Percentiles rank a stretch among this genome's conserved stretches.
Evolutionary conservation across 768 basidiomycete genomes (phyloP).

Genomic region (Kockovaella imperatae): DNA sequence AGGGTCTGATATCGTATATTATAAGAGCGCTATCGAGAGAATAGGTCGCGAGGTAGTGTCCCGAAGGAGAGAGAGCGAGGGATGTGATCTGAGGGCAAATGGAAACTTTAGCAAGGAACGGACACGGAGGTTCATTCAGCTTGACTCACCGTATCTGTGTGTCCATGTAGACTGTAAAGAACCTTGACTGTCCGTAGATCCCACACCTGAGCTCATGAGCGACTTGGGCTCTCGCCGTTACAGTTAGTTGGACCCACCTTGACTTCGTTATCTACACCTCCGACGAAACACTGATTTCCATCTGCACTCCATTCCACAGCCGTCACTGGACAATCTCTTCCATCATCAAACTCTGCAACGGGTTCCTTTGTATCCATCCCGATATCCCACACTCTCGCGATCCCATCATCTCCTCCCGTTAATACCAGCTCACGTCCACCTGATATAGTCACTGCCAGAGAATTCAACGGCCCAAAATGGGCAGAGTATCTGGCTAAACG

Average conservation of each 20-base stretch:
- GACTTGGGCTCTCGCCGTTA: too few species aligned
- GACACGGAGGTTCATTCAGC: not conserved
- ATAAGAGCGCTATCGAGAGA: slow-evolving; percentile 81
- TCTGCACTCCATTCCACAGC: slow-evolving; percentile 87
- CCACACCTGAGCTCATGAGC: slow-evolving; percentile 55
- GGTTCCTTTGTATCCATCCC: slow-evolving; percentile 58
- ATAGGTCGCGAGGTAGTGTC: slow-evolving; percentile 77
- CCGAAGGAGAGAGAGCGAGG: slow-evolving; percentile 81
- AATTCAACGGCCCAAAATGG: slow-evolving; percentile 84
- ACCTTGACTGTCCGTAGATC: slow-evolving; percentile 79
- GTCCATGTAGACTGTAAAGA: slow-evolving; percentile 71
- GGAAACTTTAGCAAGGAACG: not conserved
- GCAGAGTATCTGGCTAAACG: slow-evolving; percentile 73
- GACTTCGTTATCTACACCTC: slow-evolving; percentile 89
- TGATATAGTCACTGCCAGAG: slow-evolving; percentile 76
- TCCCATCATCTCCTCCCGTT: slow-evolving; percentile 86
- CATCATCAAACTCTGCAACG: slow-evolving; percentile 65
- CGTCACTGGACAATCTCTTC: slow-evolving; percentile 78
- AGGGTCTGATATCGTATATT: slow-evolving; percentile 88
- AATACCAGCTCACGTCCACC: slow-evolving; percentile 77
- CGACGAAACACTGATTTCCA: slow-evolving; percentile 80
- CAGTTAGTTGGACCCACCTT: slow-evolving; percentile 57
- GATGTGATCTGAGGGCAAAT: slow-evolving; percentile 57
- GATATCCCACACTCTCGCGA: slow-evolving; percentile 78
- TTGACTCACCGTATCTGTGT: slow-evolving; percentile 65